A percentile compares a stretch with the other conserved stretches of the same genome.
Evolutionary conservation across 352 stramenopile genomes (phyloP).

Genomic region (Globisporangium abappressorium): DNA sequence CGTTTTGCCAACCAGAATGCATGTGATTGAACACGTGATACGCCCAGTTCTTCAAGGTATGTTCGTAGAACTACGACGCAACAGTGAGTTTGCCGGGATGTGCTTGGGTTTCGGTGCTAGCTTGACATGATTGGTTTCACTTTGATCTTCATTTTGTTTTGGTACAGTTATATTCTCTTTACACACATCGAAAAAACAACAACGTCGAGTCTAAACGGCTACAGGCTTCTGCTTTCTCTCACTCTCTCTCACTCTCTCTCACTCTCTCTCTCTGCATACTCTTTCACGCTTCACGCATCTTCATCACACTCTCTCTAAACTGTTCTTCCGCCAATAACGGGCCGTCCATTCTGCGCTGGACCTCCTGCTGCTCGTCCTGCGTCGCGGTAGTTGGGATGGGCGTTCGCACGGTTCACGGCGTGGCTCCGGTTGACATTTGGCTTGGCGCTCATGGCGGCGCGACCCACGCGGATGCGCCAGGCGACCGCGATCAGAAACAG

Average conservation of each 20-base stretch:
- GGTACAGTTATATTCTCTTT: background rate
- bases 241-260: background rate
- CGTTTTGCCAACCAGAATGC: no score
- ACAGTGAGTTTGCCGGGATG: background rate
- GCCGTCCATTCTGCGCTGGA: background rate
- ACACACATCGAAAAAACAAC: background rate
- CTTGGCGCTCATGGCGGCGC: slow-evolving; percentile 14
- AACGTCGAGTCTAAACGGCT: background rate
- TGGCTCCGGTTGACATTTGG: slow-evolving; percentile 14
- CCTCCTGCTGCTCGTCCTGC: background rate
- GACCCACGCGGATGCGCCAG: slow-evolving; percentile 37
- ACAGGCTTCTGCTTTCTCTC: background rate
- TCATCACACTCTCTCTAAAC: slow-evolving; percentile 5
- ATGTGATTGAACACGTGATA: background rate
- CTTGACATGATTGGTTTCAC: no score
- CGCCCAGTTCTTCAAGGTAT: background rate
- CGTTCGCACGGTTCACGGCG: background rate
- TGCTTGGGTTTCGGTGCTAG: background rate
- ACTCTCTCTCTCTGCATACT: background rate
- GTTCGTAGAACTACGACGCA: background rate
- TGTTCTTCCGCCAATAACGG: background rate
- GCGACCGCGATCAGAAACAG: slow-evolving; percentile 53
- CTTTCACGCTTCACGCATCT: background rate
- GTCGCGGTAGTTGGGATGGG: slow-evolving; percentile 5
- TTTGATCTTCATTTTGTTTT: background rate